A percentile compares a stretch with the other conserved stretches of the same genome.
phyloP scores from a whole-genome alignment of 441 rosid genomes.

The Lepidium campestre region DNA sequence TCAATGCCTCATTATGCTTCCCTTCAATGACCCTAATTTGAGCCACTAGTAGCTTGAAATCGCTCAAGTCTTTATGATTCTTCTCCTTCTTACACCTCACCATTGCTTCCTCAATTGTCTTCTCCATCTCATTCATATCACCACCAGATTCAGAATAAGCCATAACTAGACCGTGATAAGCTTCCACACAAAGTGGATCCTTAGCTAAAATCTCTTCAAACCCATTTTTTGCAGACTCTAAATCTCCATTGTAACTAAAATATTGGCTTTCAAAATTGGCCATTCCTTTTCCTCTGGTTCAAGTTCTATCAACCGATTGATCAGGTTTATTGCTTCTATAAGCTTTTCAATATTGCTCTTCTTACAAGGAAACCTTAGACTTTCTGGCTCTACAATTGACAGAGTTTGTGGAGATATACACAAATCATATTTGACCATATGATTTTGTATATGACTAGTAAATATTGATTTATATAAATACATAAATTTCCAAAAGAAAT shows the following conservation, averaged over 20 bases:
- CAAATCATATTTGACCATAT: no score
- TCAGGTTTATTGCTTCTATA: conserved; percentile 38
- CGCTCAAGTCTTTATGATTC: conserved; percentile 44
- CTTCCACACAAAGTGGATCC: conserved; percentile 63
- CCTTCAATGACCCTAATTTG: conserved; percentile 62
- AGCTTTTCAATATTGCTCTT: no score
- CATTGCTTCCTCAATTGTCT: conserved; percentile 53
- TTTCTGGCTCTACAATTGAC: no score
- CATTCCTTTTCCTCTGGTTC: conserved; percentile 68
- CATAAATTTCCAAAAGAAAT: no score
- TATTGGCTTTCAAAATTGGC: conserved; percentile 54
- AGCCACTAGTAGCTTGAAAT: conserved; percentile 59
- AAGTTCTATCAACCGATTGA: conserved; percentile 52
- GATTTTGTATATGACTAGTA: no score
- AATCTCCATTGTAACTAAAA: conserved; percentile 48
- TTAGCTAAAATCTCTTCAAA: conserved; percentile 54
- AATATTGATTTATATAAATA: no score
- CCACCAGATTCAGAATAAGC: conserved; percentile 41
- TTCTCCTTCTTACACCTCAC: conserved; percentile 52
- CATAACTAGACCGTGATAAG: conserved; percentile 69
- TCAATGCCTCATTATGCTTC: conserved; percentile 54
- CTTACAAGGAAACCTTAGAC: no score
- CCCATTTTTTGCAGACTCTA: conserved; percentile 35
- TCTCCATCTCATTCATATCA: conserved; percentile 32
- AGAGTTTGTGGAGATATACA: no score